Percentiles rank a stretch among this genome's conserved stretches.
These are phyloP conservation scores for Davidsoniella australis DNA, from an alignment of 2,329 filamentous ascomycete species.

Conservation along the genomic window DNA sequence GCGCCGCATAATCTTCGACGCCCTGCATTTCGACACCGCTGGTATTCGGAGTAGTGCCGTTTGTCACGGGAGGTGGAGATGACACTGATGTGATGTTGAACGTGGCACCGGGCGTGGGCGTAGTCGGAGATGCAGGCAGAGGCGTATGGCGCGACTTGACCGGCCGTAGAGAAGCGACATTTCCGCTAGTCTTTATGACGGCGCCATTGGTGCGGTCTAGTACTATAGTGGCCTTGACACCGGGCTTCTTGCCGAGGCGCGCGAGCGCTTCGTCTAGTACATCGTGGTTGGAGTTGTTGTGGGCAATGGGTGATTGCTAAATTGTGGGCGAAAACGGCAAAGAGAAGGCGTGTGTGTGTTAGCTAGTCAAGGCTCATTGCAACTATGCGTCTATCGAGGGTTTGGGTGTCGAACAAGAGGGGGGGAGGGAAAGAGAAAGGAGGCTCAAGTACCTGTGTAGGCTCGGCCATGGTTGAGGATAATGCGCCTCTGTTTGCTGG, in stretches of 20 bases:
- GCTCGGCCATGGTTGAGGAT: slow-evolving; percentile 8
- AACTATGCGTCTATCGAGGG: not conserved
- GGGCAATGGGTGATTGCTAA: not conserved
- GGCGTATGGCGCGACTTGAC: slow-evolving; percentile 13
- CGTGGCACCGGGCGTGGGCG: slow-evolving; percentile 22
- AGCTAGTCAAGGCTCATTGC: not conserved
- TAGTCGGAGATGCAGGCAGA: slow-evolving; percentile 11
- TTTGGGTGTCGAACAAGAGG: not conserved
- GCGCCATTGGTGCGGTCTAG: slow-evolving; percentile 55
- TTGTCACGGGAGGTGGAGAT: slow-evolving; percentile 14
- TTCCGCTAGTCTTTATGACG: slow-evolving; percentile 58
- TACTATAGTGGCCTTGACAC: slow-evolving; percentile 62
- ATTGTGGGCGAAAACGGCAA: not conserved
- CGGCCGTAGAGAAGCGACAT: slow-evolving; percentile 39
- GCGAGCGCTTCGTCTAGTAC: slow-evolving; percentile 48
- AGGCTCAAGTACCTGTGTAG: slow-evolving; percentile 6
- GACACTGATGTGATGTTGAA: slow-evolving; percentile 20
- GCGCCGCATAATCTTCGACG: slow-evolving; percentile 54
- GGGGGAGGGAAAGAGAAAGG: not conserved
- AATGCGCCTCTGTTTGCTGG: not conserved
- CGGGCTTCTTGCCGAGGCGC: slow-evolving; percentile 58
- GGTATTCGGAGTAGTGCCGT: slow-evolving; percentile 18
- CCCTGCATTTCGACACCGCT: slow-evolving; percentile 36
- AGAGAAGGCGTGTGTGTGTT: not conserved
- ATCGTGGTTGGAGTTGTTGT: slow-evolving; percentile 28